Evolutionary conservation across 2,329 filamentous ascomycete genomes (phyloP).

Genomic region (Xylariaceae sp.): DNA sequence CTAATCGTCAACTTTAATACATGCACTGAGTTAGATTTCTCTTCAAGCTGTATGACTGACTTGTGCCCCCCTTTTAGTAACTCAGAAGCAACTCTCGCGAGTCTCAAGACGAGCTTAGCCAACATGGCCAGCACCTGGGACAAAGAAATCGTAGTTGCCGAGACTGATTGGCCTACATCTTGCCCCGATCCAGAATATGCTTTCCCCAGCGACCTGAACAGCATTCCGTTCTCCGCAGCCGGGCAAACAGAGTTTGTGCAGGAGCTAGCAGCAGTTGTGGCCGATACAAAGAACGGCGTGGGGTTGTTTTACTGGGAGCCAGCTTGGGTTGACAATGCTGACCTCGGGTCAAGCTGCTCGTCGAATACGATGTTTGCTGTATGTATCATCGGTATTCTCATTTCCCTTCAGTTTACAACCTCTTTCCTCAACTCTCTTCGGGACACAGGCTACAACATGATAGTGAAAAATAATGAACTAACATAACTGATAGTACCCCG

Average conservation of each 20-base stretch:
- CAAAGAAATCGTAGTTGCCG: neutral
- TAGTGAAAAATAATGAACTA: too few species aligned
- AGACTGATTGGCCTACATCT: neutral
- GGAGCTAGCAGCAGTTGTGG: conserved; percentile 54
- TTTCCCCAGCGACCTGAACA: conserved; percentile 50
- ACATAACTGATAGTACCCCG: conserved; percentile 33
- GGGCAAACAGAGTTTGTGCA: conserved; percentile 62
- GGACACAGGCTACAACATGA: too few species aligned
- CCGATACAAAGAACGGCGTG: conserved; percentile 47
- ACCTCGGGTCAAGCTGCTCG: conserved; percentile 60
- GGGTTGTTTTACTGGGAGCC: conserved; percentile 74
- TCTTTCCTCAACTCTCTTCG: neutral
- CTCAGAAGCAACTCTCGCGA: neutral
- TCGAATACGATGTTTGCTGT: conserved; percentile 59
- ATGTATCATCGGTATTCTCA: neutral
- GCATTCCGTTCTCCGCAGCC: conserved; percentile 58
- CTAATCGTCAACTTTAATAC: too few species aligned
- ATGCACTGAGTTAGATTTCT: too few species aligned
- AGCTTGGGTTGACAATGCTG: conserved; percentile 64
- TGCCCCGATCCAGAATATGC: neutral
- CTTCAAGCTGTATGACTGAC: too few species aligned
- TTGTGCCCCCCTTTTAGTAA: too few species aligned
- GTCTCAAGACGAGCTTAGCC: neutral
- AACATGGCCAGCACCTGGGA: neutral
- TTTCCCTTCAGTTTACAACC: neutral